Evolutionary conservation across 805 yeast genomes (phyloP), one percentile per base, ranked within the genome.

Genomic region (Zygotorulaspora florentina): DNA sequence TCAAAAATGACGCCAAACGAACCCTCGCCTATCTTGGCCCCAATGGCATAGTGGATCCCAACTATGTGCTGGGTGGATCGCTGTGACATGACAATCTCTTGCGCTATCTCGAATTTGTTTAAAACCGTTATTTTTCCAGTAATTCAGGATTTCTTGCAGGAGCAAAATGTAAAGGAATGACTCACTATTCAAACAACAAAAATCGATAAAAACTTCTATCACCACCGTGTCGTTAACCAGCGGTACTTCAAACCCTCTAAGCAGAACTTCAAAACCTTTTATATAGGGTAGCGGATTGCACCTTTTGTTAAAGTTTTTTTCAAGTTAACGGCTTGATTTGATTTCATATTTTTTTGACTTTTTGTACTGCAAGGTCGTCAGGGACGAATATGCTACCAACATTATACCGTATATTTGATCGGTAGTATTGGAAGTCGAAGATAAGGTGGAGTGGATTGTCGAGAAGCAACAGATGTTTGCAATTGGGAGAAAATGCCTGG

Each of bases 21-120:
- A 2, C 95, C 95, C 62, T 86, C 93, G 30, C 95, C 95, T 44
- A 86, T 86, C 65, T 86, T 86, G 59, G 85, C 84, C 8, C 91
- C 93, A 46, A 85, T 79, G 54, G 83, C 83, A 66, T 83, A 86
- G 64, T 86, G 95, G 35, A 73, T 61, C 11, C 77, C 77, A 26
- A 73, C 74, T 13, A 72, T 70, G 44, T 71, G 69, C 46, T 63
- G 63, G 27, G 56, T 48, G 27, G 55, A 47, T 20, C 55, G 57
- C 42, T 48, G 48, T 38, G 52, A 46, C 50, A 48, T 47, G 12
- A n/a, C 20, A 17, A 33, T 16, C 36, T 33, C 36, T 17, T 33
- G 3, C 12, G 18, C 18, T 3, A n/a, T 33, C 16, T 33, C 20
- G 16, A 20, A 20, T 7, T 20, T 20, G 25, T 20, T 20, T 20